These are phyloP conservation scores for Ailanthus altissimus DNA, from an alignment of 345 rosid genomes.

Conservation along the genomic window DNA sequence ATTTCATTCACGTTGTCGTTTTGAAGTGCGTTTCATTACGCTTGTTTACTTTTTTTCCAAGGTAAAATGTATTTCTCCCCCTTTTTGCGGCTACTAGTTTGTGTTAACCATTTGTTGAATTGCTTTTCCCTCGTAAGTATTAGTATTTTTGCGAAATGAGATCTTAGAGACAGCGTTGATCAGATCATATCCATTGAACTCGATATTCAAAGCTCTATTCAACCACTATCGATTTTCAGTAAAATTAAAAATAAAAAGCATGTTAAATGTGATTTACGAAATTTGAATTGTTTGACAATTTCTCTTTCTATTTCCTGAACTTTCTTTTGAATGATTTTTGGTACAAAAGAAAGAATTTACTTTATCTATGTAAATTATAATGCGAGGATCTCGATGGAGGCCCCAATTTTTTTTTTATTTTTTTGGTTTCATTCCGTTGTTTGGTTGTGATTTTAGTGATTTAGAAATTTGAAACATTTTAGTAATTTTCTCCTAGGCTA, in stretches of 20 bases:
- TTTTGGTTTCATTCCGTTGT: too few relatives aligned
- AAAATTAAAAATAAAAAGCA: background rate
- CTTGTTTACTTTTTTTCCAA: background rate
- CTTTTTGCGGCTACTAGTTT: background rate
- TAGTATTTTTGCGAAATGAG: background rate
- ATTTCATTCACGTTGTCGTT: slow-evolving; percentile 17
- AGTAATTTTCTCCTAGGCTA: background rate
- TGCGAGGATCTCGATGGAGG: background rate
- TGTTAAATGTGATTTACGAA: background rate
- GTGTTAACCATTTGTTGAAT: background rate
- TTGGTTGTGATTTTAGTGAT: background rate
- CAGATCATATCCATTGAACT: background rate
- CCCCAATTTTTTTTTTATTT: background rate
- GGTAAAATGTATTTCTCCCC: background rate
- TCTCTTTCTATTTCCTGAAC: background rate
- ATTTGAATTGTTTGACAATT: background rate
- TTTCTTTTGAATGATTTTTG: background rate
- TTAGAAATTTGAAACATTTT: background rate
- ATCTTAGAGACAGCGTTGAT: background rate
- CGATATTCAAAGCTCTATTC: slow-evolving; percentile 18
- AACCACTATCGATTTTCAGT: background rate
- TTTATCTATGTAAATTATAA: background rate
- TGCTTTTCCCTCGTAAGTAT: background rate
- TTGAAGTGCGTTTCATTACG: background rate
- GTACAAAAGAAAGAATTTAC: background rate